Conservation (phyloP, 2,329 filamentous ascomycete species). For the Paecilomyces fulvus region DNA sequence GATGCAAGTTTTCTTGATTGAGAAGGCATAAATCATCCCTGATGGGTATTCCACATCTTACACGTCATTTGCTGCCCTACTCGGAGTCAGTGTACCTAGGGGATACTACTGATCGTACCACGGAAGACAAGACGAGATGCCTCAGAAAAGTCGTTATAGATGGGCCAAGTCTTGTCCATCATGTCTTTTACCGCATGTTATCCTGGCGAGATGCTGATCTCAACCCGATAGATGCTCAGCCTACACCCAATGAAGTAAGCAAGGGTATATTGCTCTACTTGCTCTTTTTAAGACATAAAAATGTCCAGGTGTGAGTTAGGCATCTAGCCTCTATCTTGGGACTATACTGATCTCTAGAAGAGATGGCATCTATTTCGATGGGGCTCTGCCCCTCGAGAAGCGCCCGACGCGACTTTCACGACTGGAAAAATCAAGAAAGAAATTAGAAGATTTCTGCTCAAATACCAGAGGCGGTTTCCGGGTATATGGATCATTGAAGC, state of each 20-base stretch:
- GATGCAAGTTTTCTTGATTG: background rate
- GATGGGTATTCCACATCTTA: constrained; percentile 30
- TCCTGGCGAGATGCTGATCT: constrained; percentile 25
- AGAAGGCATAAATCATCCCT: background rate
- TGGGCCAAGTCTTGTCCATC: constrained; percentile 69
- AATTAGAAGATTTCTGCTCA: constrained; percentile 45
- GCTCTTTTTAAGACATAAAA: constrained; percentile 45
- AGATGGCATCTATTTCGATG: constrained; percentile 75
- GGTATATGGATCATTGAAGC: background rate
- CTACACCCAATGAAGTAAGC: constrained; percentile 57
- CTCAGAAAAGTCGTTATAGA: constrained; percentile 52
- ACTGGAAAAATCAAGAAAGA: constrained; percentile 48
- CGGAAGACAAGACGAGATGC: constrained; percentile 5
- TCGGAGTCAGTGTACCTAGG: constrained; percentile 17
- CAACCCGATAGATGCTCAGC: constrained; percentile 45
- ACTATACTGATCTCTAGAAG: constrained; percentile 32
- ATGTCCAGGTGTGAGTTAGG: constrained; percentile 53
- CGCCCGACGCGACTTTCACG: constrained; percentile 52
- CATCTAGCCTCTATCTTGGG: constrained; percentile 6
- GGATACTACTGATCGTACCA: background rate
- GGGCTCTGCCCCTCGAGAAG: constrained; percentile 64
- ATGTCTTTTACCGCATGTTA: constrained; percentile 55
- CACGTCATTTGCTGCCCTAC: constrained; percentile 22
- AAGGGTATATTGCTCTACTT: constrained; percentile 55
- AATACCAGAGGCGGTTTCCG: constrained; percentile 22